Percentiles rank a stretch among this genome's conserved stretches.
phyloP scores from a whole-genome alignment of 768 basidiomycete genomes.

The Rhodocollybia butyracea region DNA sequence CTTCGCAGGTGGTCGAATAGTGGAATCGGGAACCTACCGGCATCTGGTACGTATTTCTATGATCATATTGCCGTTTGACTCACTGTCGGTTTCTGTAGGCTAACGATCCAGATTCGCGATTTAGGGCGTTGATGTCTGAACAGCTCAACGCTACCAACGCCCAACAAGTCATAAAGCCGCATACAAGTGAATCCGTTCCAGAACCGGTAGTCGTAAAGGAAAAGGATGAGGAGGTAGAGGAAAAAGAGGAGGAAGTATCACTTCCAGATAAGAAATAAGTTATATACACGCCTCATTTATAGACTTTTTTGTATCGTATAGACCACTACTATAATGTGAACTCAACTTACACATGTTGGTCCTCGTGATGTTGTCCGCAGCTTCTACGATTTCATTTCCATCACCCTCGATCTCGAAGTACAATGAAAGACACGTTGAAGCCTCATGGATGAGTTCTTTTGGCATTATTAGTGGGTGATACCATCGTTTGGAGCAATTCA shows the following conservation, averaged over 20 bases:
- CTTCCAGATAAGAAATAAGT: neutral
- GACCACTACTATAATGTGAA: neutral
- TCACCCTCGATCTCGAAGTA: neutral
- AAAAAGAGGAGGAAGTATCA: neutral
- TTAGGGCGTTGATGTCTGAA: conserved; percentile 86
- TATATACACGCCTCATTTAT: neutral
- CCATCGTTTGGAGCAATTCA: neutral
- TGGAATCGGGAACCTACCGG: conserved; percentile 79
- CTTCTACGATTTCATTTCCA: neutral
- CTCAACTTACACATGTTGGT: too few species aligned
- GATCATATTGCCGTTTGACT: too few species aligned
- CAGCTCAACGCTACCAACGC: conserved; percentile 56
- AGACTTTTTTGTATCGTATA: neutral
- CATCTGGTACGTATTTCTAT: conserved; percentile 42
- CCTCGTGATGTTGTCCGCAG: too few species aligned
- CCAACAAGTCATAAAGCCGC: neutral
- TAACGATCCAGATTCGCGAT: conserved; percentile 68
- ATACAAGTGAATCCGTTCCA: neutral
- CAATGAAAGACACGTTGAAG: neutral
- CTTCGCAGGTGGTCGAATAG: conserved; percentile 67
- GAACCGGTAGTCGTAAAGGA: neutral
- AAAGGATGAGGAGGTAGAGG: neutral
- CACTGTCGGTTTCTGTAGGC: conserved; percentile 18
- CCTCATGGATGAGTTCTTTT: neutral
- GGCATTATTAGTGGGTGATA: neutral